Percentiles rank a stretch among this genome's conserved stretches.
Conservation (phyloP, 192 early-diverging fungal species). For the Chytriomyces confervae region DNA sequence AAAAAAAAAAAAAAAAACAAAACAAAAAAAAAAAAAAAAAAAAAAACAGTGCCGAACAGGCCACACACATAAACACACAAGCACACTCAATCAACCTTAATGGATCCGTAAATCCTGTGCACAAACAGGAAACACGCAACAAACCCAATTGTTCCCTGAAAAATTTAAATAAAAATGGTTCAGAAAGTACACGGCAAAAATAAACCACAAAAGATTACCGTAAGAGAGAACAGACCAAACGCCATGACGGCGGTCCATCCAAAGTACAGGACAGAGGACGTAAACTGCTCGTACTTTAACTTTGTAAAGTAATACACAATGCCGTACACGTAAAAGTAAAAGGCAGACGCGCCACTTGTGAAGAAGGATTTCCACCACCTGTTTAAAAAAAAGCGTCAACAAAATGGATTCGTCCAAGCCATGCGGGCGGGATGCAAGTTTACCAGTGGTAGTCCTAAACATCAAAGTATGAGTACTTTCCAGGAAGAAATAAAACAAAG, state of each 20-base stretch:
- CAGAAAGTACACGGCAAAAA: background rate
- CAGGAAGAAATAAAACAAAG: background rate
- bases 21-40: too few relatives aligned
- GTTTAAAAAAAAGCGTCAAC: background rate
- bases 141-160: conserved; percentile 77
- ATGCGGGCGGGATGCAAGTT: background rate
- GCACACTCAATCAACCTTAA: conserved; percentile 68
- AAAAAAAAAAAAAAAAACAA: too few relatives aligned
- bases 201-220: conserved; percentile 34
- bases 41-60: too few relatives aligned
- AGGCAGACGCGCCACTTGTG: conserved; percentile 71
- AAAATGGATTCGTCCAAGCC: background rate
- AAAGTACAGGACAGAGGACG: conserved; percentile 80
- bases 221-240: conserved; percentile 67
- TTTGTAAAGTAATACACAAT: conserved; percentile 74
- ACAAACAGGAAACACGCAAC: conserved; percentile 74
- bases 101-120: conserved; percentile 73
- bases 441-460: conserved; percentile 42
- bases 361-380: conserved; percentile 96
- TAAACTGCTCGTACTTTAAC: conserved; percentile 57
- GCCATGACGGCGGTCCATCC: conserved; percentile 68
- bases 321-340: conserved; percentile 84
- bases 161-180: conserved; percentile 18
- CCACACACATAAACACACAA: background rate
- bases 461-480: conserved; percentile 24